phyloP scores from a whole-genome alignment of 2,329 filamentous ascomycete genomes.

The Colletotrichum orchidophilum region DNA sequence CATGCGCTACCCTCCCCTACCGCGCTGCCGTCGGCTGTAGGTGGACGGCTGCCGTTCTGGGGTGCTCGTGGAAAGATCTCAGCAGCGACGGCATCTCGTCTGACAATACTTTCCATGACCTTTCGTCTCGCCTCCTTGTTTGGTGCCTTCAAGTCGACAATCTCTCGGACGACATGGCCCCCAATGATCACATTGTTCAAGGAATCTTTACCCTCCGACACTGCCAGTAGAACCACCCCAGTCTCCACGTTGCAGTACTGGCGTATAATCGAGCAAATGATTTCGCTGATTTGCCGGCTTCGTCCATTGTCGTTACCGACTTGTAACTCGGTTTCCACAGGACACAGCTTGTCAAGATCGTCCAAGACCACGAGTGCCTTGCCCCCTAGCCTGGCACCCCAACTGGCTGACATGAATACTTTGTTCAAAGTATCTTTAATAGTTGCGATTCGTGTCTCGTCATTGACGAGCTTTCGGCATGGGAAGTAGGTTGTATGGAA shows the following conservation, averaged over 20 bases:
- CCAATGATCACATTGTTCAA: constrained; percentile 91
- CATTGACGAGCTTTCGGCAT: constrained; percentile 86
- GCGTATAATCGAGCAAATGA: constrained; percentile 81
- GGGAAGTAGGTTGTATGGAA: constrained; percentile 89
- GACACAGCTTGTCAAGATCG: constrained; percentile 92
- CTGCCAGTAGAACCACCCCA: constrained; percentile 87
- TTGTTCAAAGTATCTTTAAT: constrained; percentile 90
- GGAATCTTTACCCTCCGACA: constrained; percentile 91
- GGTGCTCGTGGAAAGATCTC: constrained; percentile 45
- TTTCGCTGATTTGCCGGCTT: constrained; percentile 91
- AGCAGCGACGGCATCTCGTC: constrained; percentile 56
- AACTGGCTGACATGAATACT: constrained; percentile 88
- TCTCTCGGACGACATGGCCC: constrained; percentile 91
- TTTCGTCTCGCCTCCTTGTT: constrained; percentile 89
- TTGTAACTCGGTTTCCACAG: constrained; percentile 92
- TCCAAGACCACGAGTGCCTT: constrained; percentile 87
- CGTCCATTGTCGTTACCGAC: constrained; percentile 93
- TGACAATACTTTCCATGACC: constrained; percentile 83
- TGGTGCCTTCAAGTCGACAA: constrained; percentile 87
- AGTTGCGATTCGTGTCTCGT: constrained; percentile 87
- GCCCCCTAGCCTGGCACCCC: constrained; percentile 89
- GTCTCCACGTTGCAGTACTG: constrained; percentile 85
- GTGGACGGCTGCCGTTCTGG: constrained; percentile 62
- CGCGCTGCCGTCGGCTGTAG: constrained; percentile 63
- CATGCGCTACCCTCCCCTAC: constrained; percentile 69